Conservation (phyloP, 2,329 filamentous ascomycete genomes). For the Chrysoporthe puriensis region DNA sequence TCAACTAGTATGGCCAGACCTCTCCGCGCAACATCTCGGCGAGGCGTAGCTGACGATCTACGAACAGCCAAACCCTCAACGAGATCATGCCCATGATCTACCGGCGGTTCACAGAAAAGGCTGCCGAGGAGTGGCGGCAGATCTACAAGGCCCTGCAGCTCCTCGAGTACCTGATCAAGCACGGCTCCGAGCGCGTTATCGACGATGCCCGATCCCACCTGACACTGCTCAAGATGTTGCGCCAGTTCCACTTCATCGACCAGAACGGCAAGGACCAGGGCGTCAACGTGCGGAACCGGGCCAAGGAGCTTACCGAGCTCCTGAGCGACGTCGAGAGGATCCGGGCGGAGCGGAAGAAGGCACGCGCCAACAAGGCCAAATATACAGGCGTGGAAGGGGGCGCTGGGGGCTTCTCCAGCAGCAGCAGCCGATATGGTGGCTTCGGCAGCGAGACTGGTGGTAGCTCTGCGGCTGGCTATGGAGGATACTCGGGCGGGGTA, state of each 20-base stretch:
- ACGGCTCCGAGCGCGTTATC: conserved; percentile 95
- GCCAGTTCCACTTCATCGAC: conserved; percentile 97
- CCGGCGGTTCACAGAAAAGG: conserved; percentile 97
- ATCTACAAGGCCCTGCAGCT: conserved; percentile 99
- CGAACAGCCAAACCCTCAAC: conserved; percentile 83
- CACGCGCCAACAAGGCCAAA: conserved; percentile 86
- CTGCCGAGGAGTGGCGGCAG: conserved; percentile 97
- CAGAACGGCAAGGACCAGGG: conserved; percentile 97
- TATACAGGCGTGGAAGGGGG: conserved; percentile 94
- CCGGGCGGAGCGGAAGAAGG: conserved; percentile 83
- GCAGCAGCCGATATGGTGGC: conserved; percentile 73
- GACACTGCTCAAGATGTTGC: conserved; percentile 95
- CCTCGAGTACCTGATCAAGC: conserved; percentile 93
- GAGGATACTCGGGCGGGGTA: conserved; percentile 71
- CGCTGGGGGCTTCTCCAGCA: conserved; percentile 56
- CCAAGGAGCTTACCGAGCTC: conserved; percentile 94
- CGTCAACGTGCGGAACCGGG: conserved; percentile 94
- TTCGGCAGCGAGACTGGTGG: conserved; percentile 87
- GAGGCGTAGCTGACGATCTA: conserved; percentile 21
- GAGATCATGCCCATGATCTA: conserved; percentile 99
- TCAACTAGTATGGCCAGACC: conserved; percentile 80
- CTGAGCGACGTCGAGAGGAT: conserved; percentile 90
- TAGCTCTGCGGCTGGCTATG: conserved; percentile 64
- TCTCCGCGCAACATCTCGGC: background rate
- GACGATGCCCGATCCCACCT: conserved; percentile 96